phyloP scores from a whole-genome alignment of 2,329 filamentous ascomycete species.

The Epichloe brachyelytri region DNA sequence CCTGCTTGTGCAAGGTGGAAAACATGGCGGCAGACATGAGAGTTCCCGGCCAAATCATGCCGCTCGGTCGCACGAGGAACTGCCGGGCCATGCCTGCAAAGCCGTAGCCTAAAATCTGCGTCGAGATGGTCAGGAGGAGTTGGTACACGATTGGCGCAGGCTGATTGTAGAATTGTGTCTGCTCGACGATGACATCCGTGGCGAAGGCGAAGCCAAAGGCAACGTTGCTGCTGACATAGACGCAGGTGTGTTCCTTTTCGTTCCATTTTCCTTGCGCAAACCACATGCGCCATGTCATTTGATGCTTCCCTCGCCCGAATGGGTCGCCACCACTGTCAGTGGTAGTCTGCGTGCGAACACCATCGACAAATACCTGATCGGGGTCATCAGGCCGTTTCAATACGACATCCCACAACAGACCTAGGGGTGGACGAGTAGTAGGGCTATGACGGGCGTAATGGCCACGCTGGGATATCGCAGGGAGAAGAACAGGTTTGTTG shows the following conservation, averaged over 20 bases:
- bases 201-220: conserved; percentile 84
- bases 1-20: conserved; percentile 69
- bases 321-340: conserved; percentile 9
- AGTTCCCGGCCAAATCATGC: conserved; percentile 87
- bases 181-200: conserved; percentile 81
- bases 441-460: conserved; percentile 77
- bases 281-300: conserved; percentile 51
- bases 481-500: conserved; percentile 80
- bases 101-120: conserved; percentile 75
- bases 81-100: conserved; percentile 72
- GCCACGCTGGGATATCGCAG: conserved; percentile 82
- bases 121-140: conserved; percentile 70
- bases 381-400: conserved; percentile 50
- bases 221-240: conserved; percentile 82
- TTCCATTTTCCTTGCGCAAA: conserved; percentile 73
- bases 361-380: conserved; percentile 34
- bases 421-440: conserved; percentile 77
- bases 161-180: conserved; percentile 80
- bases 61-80: conserved; percentile 71
- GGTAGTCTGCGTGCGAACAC: conserved; percentile 24
- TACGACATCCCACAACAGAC: conserved; percentile 62
- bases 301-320: conserved; percentile 13
- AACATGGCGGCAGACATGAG: conserved; percentile 87
- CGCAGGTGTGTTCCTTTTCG: conserved; percentile 77
- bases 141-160: conserved; percentile 66